Percentiles rank a stretch among this genome's conserved stretches.
Evolutionary conservation across 805 yeast genomes (phyloP).

Genomic region (Blastobotrys attinorum): DNA sequence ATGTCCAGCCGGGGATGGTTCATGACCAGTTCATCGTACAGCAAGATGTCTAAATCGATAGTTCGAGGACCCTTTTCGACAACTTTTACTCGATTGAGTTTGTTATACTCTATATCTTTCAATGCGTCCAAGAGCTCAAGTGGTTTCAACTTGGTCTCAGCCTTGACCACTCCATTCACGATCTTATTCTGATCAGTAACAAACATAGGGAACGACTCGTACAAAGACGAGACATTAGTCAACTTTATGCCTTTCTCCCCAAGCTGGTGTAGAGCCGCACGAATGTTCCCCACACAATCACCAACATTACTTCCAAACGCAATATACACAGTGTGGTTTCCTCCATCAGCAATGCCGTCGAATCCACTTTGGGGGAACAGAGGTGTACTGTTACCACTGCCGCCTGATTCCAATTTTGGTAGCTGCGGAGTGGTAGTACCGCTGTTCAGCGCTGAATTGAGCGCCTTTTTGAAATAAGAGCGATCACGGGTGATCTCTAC

Average conservation of each 20-base stretch:
- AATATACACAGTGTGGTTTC: constrained; percentile 50
- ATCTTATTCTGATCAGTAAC: constrained; percentile 71
- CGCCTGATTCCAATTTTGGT: constrained; percentile 10
- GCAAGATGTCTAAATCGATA: constrained; percentile 79
- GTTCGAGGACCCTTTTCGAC: constrained; percentile 89
- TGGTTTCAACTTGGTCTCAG: constrained; percentile 58
- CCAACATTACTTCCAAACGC: constrained; percentile 93
- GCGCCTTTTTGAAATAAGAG: constrained; percentile 37
- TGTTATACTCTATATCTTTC: constrained; percentile 71
- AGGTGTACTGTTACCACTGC: constrained; percentile 4
- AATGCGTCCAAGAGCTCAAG: constrained; percentile 49
- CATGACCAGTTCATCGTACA: constrained; percentile 53
- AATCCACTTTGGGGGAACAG: constrained; percentile 19
- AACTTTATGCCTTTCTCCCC: constrained; percentile 39
- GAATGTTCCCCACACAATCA: constrained; percentile 54
- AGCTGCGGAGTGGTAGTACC: background rate
- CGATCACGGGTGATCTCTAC: constrained; percentile 54
- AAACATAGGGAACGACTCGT: constrained; percentile 91
- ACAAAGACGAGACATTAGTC: constrained; percentile 62
- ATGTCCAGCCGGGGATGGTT: constrained; percentile 54
- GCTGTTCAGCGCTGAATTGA: constrained; percentile 20
- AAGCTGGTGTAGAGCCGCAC: constrained; percentile 44
- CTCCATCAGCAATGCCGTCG: constrained; percentile 6
- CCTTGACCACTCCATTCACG: constrained; percentile 71
- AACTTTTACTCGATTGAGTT: constrained; percentile 61